These are phyloP conservation scores for Beauveria sp. DNA, from an alignment of 2,329 filamentous ascomycete species.

Conservation along the genomic window DNA sequence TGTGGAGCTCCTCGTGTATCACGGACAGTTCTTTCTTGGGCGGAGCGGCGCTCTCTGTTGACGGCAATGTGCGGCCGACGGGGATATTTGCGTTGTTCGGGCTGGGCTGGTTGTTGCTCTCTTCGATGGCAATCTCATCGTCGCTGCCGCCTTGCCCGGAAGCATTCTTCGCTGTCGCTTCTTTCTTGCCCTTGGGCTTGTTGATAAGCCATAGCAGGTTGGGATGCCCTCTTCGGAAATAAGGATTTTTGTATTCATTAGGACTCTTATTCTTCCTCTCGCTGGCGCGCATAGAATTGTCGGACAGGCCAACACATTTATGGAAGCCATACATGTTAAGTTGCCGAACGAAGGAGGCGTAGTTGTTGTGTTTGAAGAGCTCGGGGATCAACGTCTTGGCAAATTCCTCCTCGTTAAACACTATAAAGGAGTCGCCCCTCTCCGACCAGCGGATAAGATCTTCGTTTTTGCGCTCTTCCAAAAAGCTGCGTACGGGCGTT, in stretches of 20 bases:
- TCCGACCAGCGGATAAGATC: constrained; percentile 96
- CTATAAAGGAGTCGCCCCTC: constrained; percentile 92
- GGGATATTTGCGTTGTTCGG: not conserved
- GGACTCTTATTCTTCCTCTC: constrained; percentile 97
- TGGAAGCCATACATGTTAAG: constrained; percentile 98
- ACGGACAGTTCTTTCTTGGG: constrained; percentile 67
- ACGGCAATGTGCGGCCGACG: constrained; percentile 29
- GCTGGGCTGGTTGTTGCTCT: constrained; percentile 22
- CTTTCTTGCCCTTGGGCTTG: constrained; percentile 69
- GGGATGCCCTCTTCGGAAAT: constrained; percentile 86
- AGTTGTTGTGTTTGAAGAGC: constrained; percentile 98
- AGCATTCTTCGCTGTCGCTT: constrained; percentile 49
- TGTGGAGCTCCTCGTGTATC: constrained; percentile 71
- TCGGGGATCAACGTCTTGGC: constrained; percentile 95
- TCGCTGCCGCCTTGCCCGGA: constrained; percentile 62
- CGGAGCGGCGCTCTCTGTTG: constrained; percentile 39
- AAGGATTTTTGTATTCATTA: constrained; percentile 96
- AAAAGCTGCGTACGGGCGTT: constrained; percentile 57
- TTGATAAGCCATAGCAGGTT: constrained; percentile 94
- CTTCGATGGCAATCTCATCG: constrained; percentile 37
- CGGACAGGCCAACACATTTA: constrained; percentile 86
- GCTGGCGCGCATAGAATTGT: constrained; percentile 96
- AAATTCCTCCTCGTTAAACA: constrained; percentile 95
- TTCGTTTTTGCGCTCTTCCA: constrained; percentile 87
- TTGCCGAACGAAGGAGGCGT: constrained; percentile 91